These are phyloP conservation scores for Gloeopeniophorella convolvens DNA, from an alignment of 768 basidiomycete genomes.

Conservation along the genomic window DNA sequence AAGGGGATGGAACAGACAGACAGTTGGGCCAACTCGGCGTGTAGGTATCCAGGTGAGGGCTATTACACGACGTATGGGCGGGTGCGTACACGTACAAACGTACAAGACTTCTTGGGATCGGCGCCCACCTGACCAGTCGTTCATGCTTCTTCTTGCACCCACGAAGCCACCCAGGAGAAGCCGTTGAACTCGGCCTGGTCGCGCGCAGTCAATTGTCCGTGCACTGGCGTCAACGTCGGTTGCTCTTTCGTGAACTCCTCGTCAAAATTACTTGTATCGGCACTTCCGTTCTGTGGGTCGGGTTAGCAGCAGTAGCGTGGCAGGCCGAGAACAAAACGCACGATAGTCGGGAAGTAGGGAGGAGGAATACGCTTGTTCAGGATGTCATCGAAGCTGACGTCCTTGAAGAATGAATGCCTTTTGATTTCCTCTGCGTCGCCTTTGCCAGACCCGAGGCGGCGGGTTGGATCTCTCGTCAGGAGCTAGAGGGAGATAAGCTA, in stretches of 20 bases:
- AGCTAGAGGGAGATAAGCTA: slow-evolving; percentile 43
- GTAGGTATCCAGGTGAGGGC: slow-evolving; percentile 30
- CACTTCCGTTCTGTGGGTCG: slow-evolving; percentile 60
- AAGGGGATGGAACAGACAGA: slow-evolving; percentile 13
- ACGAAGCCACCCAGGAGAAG: slow-evolving; percentile 80
- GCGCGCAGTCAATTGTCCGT: slow-evolving; percentile 80
- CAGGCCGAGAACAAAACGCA: slow-evolving; percentile 34
- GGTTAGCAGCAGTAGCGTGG: neutral
- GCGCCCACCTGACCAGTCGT: slow-evolving; percentile 7
- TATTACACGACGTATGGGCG: slow-evolving; percentile 13
- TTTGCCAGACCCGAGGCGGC: slow-evolving; percentile 87
- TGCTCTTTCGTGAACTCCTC: slow-evolving; percentile 96
- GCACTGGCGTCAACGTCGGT: slow-evolving; percentile 95
- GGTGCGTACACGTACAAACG: slow-evolving; percentile 5
- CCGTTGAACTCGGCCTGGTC: slow-evolving; percentile 96
- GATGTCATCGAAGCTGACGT: slow-evolving; percentile 96
- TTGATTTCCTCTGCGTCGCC: slow-evolving; percentile 97
- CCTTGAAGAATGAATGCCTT: slow-evolving; percentile 96
- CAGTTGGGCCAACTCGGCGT: neutral
- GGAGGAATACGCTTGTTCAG: slow-evolving; percentile 94
- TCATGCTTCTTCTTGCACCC: slow-evolving; percentile 30
- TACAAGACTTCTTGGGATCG: slow-evolving; percentile 21
- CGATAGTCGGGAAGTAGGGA: slow-evolving; percentile 95
- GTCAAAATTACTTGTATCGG: slow-evolving; percentile 91
- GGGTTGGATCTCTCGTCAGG: slow-evolving; percentile 83